These are phyloP conservation scores for Sphaerulina vaccinii DNA, from an alignment of 2,329 filamentous ascomycete species.

Conservation along the genomic window DNA sequence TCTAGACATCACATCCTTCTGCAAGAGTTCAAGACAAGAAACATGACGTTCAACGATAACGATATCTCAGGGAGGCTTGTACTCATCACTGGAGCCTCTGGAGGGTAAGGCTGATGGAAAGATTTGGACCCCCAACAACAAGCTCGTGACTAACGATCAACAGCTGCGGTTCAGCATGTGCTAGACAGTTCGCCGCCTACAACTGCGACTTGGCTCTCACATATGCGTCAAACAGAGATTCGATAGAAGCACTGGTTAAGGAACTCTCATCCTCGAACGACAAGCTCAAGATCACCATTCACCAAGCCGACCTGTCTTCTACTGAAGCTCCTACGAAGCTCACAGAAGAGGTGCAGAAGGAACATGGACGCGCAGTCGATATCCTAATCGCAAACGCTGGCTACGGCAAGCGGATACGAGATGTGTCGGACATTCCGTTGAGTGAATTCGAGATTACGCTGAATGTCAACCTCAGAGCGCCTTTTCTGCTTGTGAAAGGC, in stretches of 20 bases:
- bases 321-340: conserved; percentile 54
- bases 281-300: conserved; percentile 50
- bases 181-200: conserved; percentile 52
- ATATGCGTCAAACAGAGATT: conserved; percentile 53
- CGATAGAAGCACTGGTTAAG: conserved; percentile 47
- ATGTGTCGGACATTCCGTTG: conserved; percentile 56
- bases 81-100: conserved; percentile 62
- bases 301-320: conserved; percentile 58
- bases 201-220: conserved; percentile 59
- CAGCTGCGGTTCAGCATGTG: conserved; percentile 59
- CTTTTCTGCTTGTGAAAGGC: conserved; percentile 62
- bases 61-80: conserved; percentile 53
- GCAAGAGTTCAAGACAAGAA: not conserved
- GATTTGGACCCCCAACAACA: not conserved
- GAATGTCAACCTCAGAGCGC: conserved; percentile 61
- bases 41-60: conserved; percentile 31
- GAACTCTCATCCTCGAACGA: conserved; percentile 15
- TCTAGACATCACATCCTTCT: not conserved
- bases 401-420: conserved; percentile 60
- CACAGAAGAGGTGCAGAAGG: conserved; percentile 53
- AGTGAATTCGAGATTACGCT: conserved; percentile 65
- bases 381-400: conserved; percentile 67
- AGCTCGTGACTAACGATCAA: not conserved
- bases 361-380: conserved; percentile 57
- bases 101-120: conserved; percentile 17